phyloP scores from a whole-genome alignment of 1,284 basidiomycete species.

The Austroboletus olivaceoglutinosus region DNA sequence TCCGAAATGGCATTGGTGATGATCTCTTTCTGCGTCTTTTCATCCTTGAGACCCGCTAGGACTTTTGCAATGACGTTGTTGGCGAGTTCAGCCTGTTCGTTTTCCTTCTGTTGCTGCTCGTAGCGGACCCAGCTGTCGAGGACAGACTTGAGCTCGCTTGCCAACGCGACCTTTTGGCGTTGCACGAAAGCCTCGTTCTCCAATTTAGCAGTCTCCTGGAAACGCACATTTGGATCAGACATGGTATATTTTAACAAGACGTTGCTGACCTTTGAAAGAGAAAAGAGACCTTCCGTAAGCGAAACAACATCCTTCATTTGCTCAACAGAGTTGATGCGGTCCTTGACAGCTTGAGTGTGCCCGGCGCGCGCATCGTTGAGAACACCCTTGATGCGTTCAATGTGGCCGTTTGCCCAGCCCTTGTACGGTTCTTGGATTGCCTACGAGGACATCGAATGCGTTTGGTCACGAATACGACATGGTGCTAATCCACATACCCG shows the following conservation, averaged over 20 bases:
- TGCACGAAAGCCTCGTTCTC: conserved; percentile 92
- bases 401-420: conserved; percentile 89
- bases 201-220: conserved; percentile 86
- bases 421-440: conserved; percentile 76
- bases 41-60: conserved; percentile 78
- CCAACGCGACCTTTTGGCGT: conserved; percentile 84
- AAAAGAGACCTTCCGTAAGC: conserved; percentile 88
- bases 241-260: not conserved
- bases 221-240: not conserved
- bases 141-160: conserved; percentile 89
- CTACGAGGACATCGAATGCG: conserved; percentile 11
- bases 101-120: conserved; percentile 96
- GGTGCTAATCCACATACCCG: conserved; percentile 52
- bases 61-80: conserved; percentile 88
- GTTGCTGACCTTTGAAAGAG: conserved; percentile 78
- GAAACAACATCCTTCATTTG: conserved; percentile 94
- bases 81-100: conserved; percentile 90
- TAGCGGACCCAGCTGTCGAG: conserved; percentile 98
- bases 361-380: conserved; percentile 82
- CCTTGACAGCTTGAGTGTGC: conserved; percentile 93
- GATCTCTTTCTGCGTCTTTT: conserved; percentile 93
- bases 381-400: conserved; percentile 79
- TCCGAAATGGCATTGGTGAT: conserved; percentile 82
- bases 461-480: conserved; percentile 1
- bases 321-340: conserved; percentile 87